phyloP scores from a whole-genome alignment of 108 stramenopile species.

The Bacterosira constricta region DNA sequence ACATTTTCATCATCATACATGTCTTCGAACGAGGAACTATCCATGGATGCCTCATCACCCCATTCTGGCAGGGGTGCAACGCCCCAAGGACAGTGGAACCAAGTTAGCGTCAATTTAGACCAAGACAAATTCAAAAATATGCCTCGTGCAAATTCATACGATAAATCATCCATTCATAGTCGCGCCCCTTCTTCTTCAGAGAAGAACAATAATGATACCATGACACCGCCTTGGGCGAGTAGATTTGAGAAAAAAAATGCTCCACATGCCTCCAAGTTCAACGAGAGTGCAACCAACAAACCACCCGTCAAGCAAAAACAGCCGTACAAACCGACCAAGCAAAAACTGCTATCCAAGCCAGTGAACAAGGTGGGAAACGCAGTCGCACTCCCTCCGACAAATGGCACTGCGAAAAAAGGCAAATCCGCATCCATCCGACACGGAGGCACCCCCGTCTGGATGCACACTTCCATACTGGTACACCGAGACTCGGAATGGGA shows the following conservation, averaged over 20 bases:
- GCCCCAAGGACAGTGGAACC: not conserved
- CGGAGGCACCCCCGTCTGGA: slow-evolving; percentile 38
- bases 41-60: not conserved
- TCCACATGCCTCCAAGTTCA: not conserved
- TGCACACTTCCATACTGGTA: slow-evolving; percentile 32
- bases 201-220: not conserved
- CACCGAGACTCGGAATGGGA: slow-evolving; percentile 17
- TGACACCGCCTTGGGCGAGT: not conserved
- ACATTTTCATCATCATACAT: not conserved
- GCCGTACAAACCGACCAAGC: not conserved
- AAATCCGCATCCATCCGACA: slow-evolving; percentile 9
- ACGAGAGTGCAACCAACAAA: not conserved
- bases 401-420: not conserved
- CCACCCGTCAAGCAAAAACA: not conserved
- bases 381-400: not conserved
- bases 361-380: not conserved
- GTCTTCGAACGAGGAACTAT: not conserved
- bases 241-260: not conserved
- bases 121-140: not conserved
- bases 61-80: not conserved
- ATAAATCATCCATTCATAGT: not conserved
- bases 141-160: not conserved
- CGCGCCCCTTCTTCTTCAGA: not conserved
- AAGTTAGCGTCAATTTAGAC: not conserved
- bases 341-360: slow-evolving; percentile 4